Percentiles rank a stretch among this genome's conserved stretches.
phyloP scores from a whole-genome alignment of 1,284 basidiomycete species.

The Microbotryum violaceum region DNA sequence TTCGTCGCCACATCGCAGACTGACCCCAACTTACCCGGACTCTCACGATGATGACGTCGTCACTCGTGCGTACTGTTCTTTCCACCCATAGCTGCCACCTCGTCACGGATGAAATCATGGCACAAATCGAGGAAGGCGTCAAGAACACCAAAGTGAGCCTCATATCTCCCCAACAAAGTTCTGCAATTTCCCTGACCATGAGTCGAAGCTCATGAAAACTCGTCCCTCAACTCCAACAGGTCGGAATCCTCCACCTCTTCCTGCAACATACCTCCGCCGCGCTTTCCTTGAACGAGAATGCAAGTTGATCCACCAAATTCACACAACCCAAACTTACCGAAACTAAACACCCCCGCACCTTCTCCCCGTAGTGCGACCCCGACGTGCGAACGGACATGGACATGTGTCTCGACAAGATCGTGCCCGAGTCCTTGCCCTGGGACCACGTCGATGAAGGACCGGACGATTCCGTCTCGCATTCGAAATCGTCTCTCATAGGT shows the following conservation, averaged over 20 bases:
- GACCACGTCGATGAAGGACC: conserved; percentile 41
- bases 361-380: conserved; percentile 36
- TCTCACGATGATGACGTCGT: too few species aligned
- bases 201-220: neutral
- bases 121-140: conserved; percentile 37
- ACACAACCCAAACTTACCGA: neutral
- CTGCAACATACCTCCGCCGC: conserved; percentile 29
- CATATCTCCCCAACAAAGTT: neutral
- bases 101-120: conserved; percentile 41
- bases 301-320: neutral
- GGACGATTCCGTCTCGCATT: conserved; percentile 39
- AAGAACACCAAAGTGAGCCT: conserved; percentile 25
- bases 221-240: conserved; percentile 12
- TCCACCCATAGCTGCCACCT: conserved; percentile 40
- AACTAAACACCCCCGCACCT: too few species aligned
- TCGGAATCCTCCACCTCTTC: conserved; percentile 38
- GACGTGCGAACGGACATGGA: conserved; percentile 42
- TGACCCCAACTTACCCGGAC: too few species aligned
- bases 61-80: neutral
- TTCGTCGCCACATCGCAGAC: too few species aligned
- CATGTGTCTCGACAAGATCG: conserved; percentile 39
- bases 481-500: conserved; percentile 41
- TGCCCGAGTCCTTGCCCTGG: conserved; percentile 41
- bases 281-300: conserved; percentile 32
- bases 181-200: neutral